A percentile compares a stretch with the other conserved stretches of the same genome.
phyloP scores from a whole-genome alignment of 2,329 filamentous ascomycete species.

The Botryotinia calthae region DNA sequence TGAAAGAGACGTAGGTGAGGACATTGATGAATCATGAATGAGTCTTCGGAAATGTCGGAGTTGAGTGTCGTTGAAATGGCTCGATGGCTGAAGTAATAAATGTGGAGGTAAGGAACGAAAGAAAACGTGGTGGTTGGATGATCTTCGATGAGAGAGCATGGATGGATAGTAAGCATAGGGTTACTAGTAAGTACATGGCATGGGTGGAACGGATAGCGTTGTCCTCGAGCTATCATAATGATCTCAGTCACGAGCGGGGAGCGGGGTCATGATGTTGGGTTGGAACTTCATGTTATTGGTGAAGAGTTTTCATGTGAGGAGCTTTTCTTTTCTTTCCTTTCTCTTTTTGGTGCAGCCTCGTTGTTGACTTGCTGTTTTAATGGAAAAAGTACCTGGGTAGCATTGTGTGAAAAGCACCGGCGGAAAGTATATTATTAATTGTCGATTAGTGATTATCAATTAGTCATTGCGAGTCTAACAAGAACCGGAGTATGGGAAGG shows the following conservation, averaged over 20 bases:
- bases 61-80: slow-evolving; percentile 9
- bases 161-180: background rate
- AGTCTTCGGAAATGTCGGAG: slow-evolving; percentile 13
- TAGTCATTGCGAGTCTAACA: background rate
- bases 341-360: background rate
- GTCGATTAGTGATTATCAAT: background rate
- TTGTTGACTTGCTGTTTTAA: slow-evolving; percentile 8
- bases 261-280: background rate
- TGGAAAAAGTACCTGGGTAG: too few species aligned
- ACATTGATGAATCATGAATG: slow-evolving; percentile 9
- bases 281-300: background rate
- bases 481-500: background rate
- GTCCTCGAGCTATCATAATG: background rate
- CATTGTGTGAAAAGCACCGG: too few species aligned
- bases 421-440: background rate
- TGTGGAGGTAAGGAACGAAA: background rate
- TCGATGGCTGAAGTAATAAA: background rate
- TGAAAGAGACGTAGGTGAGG: slow-evolving; percentile 3
- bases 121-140: slow-evolving; percentile 11
- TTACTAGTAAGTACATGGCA: background rate
- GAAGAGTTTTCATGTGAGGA: background rate
- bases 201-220: background rate
- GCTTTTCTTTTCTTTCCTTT: background rate
- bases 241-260: background rate
- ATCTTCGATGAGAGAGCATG: slow-evolving; percentile 8